Base-by-base conservation (phyloP, 2,329 filamentous ascomycete genomes). In the Alternaria sp. region DNA sequence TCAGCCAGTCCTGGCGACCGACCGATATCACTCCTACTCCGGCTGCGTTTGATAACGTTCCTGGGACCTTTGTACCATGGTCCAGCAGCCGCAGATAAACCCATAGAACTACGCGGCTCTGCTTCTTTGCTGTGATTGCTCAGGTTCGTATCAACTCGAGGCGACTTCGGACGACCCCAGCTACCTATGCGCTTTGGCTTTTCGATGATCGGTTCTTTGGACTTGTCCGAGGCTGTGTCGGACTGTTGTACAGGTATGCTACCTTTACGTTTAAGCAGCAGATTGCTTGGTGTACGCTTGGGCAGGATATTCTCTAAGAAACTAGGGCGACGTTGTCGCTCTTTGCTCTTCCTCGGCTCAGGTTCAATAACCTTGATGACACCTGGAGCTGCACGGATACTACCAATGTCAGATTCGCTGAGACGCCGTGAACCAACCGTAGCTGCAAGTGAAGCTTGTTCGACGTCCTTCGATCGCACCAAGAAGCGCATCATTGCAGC, bases 381-480 rank as follows among this genome's bases (percentile, higher is more conserved):
- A 59, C 78, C 78, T 34, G 84, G 88, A 25, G 88, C 87, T 56
- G 85, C 85, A 9, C 82, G 83, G 44, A 90, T 80, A 18, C 84
- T 87, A 38, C 90, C 88, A 28, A 88, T 79, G 58, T 91, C 89
- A 5, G 89, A 87, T 50, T 90, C 81, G 74, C 89, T 80, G 11
- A 76, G 90, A 59, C 86, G 85, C 43, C 89, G 85, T 2, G 90
- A 92, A 16, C 90, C 90, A 83, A 90, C 89, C 0, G 90, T 92
- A 18, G 90, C 90, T 14, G 88, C 85, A 48, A 85, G 81, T 14
- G 86, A 87, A 45, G 82, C 80, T 9, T 81, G 82, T 52, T 87
- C 86, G 16, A 85, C 77, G 54, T 86, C 84, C 45, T 80, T 81
- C 4, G 83, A 83, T 50, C 82, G 80, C 64, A 80, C 76, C 32